These are phyloP conservation scores for Cystofilobasidium macerans DNA, from an alignment of 768 basidiomycete species.

Conservation along the genomic window DNA sequence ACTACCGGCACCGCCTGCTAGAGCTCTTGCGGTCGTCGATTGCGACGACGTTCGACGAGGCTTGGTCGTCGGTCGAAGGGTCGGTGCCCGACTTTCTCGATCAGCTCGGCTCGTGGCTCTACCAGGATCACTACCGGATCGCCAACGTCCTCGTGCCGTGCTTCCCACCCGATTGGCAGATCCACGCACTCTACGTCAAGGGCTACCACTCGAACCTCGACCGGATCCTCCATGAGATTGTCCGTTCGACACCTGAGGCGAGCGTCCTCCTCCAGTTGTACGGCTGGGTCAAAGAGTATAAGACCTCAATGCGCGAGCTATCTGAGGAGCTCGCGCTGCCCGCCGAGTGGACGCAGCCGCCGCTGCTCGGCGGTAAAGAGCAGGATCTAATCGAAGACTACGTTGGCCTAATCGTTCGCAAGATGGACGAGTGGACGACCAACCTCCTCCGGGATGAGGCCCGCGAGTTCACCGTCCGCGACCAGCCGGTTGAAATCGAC, in stretches of 20 bases:
- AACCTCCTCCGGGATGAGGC: conserved; percentile 89
- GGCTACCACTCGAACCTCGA: conserved; percentile 84
- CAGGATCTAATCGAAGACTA: conserved; percentile 91
- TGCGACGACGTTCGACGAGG: conserved; percentile 55
- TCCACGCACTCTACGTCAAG: conserved; percentile 67
- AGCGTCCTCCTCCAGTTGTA: conserved; percentile 71
- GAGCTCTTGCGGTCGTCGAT: conserved; percentile 71
- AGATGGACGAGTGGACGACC: conserved; percentile 91
- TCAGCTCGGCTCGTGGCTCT: conserved; percentile 67
- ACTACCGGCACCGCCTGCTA: conserved; percentile 80
- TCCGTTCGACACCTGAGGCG: conserved; percentile 71
- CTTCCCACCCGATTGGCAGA: conserved; percentile 86
- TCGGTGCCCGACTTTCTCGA: conserved; percentile 66
- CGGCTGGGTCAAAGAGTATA: conserved; percentile 93
- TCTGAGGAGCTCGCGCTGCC: conserved; percentile 90
- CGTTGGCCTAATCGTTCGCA: conserved; percentile 78
- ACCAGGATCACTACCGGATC: conserved; percentile 87
- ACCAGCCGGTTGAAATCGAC: conserved; percentile 77
- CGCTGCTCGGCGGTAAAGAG: conserved; percentile 89
- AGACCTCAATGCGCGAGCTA: conserved; percentile 87
- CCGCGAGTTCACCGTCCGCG: conserved; percentile 67
- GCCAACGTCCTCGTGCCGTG: conserved; percentile 79
- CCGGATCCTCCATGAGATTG: conserved; percentile 55
- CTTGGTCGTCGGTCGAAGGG: conserved; percentile 52
- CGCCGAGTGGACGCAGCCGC: conserved; percentile 68